Base-by-base conservation (phyloP, 495 filamentous ascomycete species). In the Aspergillus taichungensis region DNA sequence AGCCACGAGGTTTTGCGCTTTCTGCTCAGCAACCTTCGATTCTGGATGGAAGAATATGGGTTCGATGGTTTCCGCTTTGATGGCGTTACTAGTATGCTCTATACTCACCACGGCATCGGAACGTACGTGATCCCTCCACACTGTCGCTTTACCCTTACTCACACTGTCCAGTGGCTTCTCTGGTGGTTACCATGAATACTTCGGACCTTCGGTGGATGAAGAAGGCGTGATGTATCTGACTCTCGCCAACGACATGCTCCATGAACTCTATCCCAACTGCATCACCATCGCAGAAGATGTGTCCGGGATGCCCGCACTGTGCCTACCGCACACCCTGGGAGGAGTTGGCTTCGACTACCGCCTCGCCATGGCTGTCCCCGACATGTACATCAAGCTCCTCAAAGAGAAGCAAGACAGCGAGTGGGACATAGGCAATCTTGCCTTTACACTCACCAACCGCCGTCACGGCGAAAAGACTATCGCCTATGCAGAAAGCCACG, bases 61-160 rank as follows among this genome's bases (percentile, higher is more conserved):
- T 96, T 98, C 61, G 92, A 97, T 60, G 92, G 92, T 13, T 98
- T 97, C 75, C 78, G 92, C 37, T 98, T 98, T 59, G 92, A 98
- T 59, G 92, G 92, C 49, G 92, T 98, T 31, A 97, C 92, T 10
- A 95, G 89, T 62, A 98, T 98, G 85, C 82, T 98, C 46, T 98
- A 98, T 61, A 69, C 69, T 9, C 91, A 98, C 61, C 92, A 98
- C 61, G 92, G 92, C 30, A 96, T 98, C 67, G 92, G 94, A 77
- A 91, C 87, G 89, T 95, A 73, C 72, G 88, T 86, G 33, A 42
- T 36, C 13, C 34, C 29, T 30, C 12, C 27, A 11, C 11, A 4
- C 37, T 39, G 9, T 13, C 34, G 7, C 5, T 42, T 42, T 8
- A 27, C 9, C 32, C 12, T 11, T 7, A 41, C 47, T 51, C 45